Conservation (phyloP, 148 eudicot genomes). For the Silene conica region DNA sequence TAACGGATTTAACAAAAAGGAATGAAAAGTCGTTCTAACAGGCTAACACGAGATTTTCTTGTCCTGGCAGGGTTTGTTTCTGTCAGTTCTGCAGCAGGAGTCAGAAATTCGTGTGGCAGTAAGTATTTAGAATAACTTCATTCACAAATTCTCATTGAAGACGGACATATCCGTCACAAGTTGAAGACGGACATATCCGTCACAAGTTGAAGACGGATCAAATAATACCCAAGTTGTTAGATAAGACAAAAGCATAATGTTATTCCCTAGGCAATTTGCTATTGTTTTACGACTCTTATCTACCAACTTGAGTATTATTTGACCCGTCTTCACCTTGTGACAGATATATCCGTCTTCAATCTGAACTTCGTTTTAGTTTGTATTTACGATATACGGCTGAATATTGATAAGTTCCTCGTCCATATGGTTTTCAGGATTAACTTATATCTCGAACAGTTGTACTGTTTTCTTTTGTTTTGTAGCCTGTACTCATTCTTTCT, state of each 20-base stretch:
- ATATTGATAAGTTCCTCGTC: background rate
- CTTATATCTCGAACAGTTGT: background rate
- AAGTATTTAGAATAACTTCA: slow-evolving; percentile 23
- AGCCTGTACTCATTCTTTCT: background rate
- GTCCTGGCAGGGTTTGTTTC: slow-evolving; percentile 60
- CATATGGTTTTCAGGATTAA: background rate
- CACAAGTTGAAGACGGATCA: too few relatives aligned
- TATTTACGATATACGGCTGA: background rate
- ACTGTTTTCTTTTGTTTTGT: background rate
- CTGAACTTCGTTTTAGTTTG: background rate
- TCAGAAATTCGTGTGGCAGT: slow-evolving; percentile 79
- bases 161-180: too few relatives aligned
- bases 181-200: too few relatives aligned
- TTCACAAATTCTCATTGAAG: too few relatives aligned
- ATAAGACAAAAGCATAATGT: too few relatives aligned
- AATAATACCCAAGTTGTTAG: too few relatives aligned
- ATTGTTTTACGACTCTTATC: too few relatives aligned
- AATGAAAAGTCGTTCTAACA: slow-evolving; percentile 4
- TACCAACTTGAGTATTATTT: too few relatives aligned
- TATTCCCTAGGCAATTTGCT: too few relatives aligned
- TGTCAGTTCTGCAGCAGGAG: slow-evolving; percentile 78
- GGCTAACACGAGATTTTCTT: slow-evolving; percentile 6
- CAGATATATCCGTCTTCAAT: too few relatives aligned
- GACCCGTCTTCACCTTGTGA: too few relatives aligned
- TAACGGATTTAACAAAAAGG: background rate